Base-by-base conservation (phyloP, 2,329 filamentous ascomycete genomes). In the Magnaporthales sp. region DNA sequence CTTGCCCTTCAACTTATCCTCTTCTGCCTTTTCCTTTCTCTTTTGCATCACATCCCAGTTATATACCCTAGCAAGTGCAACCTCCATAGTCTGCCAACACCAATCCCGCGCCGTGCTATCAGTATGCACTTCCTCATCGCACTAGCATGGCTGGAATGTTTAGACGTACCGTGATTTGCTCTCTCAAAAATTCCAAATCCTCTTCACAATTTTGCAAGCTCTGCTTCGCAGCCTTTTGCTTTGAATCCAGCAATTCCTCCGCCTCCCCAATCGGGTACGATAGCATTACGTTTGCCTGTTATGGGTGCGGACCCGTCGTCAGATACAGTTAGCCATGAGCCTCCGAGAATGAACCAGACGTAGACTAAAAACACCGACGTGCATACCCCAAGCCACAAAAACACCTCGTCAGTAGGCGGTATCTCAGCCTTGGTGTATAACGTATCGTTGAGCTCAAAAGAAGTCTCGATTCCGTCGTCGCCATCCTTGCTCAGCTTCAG, bases 11-110 rank as follows among this genome's bases (percentile, higher is more conserved):
- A 75, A 76, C 67, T 79, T 77, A 65, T 81, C 87, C 69, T 87
- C 85, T 54, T 90, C 88, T 3, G 80, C 83, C 77, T 93, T 95
- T 68, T 97, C 93, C 82, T 97, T 97, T 72, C 95, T 85, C 79
- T 96, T 92, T 81, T 97, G 91, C 60, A 94, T 92, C 4, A 99
- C 93, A 74, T 99, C 95, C 94, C 95, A 98, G 78, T 99, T 99
- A 79, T 99, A 98, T n/a, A 99, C 93, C 70, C 95, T 86, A 26
- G 95, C 95, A 56, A 94, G 93, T 4, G 95, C 95, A 38, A 99
- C 95, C 78, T 99, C 95, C 82, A 99, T 89, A 0, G 93, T 97
- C 92, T 96, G 71, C n/a, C 19, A n/a, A 2, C 31, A 29, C 24
- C 2, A 2, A 38, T 8, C 15, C n/a, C 2, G 19, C 30, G 19